Evolutionary conservation across 1,139 yeast genomes (phyloP), one percentile per base, ranked within the genome.

Genomic region (Blastobotrys ciferrii): DNA sequence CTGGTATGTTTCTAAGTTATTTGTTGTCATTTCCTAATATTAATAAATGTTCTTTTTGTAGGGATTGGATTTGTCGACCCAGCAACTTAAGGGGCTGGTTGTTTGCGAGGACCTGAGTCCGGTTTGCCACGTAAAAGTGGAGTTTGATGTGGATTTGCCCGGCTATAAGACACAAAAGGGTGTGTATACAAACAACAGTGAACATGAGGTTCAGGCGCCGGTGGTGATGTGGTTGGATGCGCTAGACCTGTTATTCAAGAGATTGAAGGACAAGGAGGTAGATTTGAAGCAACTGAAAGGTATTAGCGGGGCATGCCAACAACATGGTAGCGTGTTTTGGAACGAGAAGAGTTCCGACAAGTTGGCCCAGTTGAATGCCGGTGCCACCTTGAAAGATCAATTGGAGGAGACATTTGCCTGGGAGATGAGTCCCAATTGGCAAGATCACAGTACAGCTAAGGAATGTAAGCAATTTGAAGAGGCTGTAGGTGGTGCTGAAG

Each of bases 191-290:
- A 70, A 77, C 49, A 77, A 70, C 66, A 35, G 37, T 6, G 48
- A 50, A 12, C 52, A 54, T 6, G 64, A 62, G 43, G 62, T 69
- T 3, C 72, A 74, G 42, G 84, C 95, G n/a, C 96, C 96, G 0
- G 95, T 89, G 4, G 77, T 74, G 25, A 83, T 88, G 89, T 89
- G 96, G 95, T 71, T 89, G 38, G 95, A 86, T 55, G 88, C 96
- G 0, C 61, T 89, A 32, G 94, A 89, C 61, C 62, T 77, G 51
- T 69, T 87, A 2, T 75, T 89, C 51, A 64, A 60, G n/a, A 63
- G 74, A 48, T 79, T 87, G 82, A 45, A 61, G 25, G 57, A 42
- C 1, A 77, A 76, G 25, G 57, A 66, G 1, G 81, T 87, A 59
- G 85, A 84, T 3, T 78, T 89, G 60, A 60, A 68, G 2, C 62